Evolutionary conservation across 129 eudicot genomes (phyloP).

Genomic region (Centella asiatica): DNA sequence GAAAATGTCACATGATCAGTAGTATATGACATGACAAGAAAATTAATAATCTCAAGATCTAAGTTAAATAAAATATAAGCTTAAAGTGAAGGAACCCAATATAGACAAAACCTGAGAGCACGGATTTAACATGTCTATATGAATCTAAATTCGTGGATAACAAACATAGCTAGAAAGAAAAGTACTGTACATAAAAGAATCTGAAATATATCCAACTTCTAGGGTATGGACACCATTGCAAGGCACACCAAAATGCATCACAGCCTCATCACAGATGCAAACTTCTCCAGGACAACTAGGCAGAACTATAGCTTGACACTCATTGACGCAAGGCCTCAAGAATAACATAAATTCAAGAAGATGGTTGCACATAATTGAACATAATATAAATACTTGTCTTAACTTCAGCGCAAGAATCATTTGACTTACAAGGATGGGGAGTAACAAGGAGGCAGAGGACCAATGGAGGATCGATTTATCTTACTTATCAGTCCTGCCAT

Average conservation of each 20-base stretch:
- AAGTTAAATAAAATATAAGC: too few relatives aligned
- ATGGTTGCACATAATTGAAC: constrained; percentile 1
- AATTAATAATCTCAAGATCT: too few relatives aligned
- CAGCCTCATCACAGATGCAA: constrained; percentile 7
- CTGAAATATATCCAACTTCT: background rate
- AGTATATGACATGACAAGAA: background rate
- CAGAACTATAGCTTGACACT: background rate
- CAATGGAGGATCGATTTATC: constrained; percentile 88
- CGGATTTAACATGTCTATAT: too few relatives aligned
- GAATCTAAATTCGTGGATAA: background rate
- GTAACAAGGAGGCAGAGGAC: constrained; percentile 95
- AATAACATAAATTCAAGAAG: constrained; percentile 1
- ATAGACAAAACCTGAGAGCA: too few relatives aligned
- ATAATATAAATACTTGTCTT: constrained; percentile 1
- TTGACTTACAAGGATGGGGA: constrained; percentile 91
- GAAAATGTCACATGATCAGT: too few relatives aligned
- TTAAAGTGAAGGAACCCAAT: too few relatives aligned
- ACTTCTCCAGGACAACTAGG: constrained; percentile 7
- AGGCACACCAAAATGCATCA: background rate
- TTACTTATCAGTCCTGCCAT: constrained; percentile 98
- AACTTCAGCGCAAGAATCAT: background rate
- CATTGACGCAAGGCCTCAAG: background rate
- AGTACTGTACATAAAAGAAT: background rate
- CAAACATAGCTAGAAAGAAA: too few relatives aligned
- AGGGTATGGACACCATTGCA: background rate